phyloP scores from a whole-genome alignment of 2,329 filamentous ascomycete species.

The Sporothrix luriei region DNA sequence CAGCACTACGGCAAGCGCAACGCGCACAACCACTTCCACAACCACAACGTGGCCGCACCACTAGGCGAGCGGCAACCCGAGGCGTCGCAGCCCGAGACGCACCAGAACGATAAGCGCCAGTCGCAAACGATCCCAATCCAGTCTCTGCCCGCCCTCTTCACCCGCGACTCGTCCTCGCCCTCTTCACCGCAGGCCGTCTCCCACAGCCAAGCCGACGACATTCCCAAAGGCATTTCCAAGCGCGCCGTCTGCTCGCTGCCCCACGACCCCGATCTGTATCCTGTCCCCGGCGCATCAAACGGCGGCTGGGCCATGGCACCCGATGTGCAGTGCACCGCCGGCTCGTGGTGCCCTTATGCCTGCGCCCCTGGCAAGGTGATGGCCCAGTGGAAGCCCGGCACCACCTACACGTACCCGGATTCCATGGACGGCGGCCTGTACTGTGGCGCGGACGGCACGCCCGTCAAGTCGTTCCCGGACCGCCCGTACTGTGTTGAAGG shows the following conservation, averaged over 20 bases:
- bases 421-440: conserved; percentile 78
- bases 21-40: conserved; percentile 39
- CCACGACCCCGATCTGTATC: conserved; percentile 64
- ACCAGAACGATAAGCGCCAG: conserved; percentile 36
- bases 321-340: conserved; percentile 67
- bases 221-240: conserved; percentile 45
- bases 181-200: conserved; percentile 10
- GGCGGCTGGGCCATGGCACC: conserved; percentile 80
- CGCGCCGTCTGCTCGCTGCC: conserved; percentile 67
- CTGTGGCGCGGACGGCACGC: conserved; percentile 67
- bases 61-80: conserved; percentile 31
- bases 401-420: conserved; percentile 67
- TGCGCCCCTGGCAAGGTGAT: conserved; percentile 76
- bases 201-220: conserved; percentile 41
- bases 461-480: conserved; percentile 69
- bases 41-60: conserved; percentile 37
- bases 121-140: conserved; percentile 34
- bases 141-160: conserved; percentile 29
- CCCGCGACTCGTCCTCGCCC: conserved; percentile 6
- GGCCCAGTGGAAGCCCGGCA: conserved; percentile 74
- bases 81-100: conserved; percentile 30
- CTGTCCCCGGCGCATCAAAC: conserved; percentile 68
- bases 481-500: conserved; percentile 71
- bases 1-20: conserved; percentile 42
- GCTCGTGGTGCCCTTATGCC: conserved; percentile 74